Conservation (phyloP, 306 rosid species). For the Glycine tomentella region DNA sequence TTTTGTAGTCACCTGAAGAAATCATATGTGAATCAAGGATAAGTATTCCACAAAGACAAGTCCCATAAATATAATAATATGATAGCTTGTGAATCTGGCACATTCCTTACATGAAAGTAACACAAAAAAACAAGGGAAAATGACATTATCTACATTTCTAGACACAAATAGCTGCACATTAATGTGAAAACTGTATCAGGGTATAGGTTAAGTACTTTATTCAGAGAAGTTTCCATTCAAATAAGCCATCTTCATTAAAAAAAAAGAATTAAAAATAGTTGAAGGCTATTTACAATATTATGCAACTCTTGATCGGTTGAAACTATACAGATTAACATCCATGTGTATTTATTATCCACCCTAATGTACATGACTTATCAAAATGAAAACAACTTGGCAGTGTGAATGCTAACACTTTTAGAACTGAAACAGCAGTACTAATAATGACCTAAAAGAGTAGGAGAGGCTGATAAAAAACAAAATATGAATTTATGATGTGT, state of each 20-base stretch:
- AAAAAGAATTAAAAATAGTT: not conserved
- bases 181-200: slow-evolving; percentile 12
- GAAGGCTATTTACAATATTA: slow-evolving; percentile 30
- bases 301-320: slow-evolving; percentile 11
- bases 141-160: slow-evolving; percentile 7
- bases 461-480: slow-evolving; percentile 35
- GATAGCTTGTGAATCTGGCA: not conserved
- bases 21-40: slow-evolving; percentile 30
- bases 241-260: not conserved
- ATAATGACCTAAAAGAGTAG: slow-evolving; percentile 11
- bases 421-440: slow-evolving; percentile 28
- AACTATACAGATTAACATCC: slow-evolving; percentile 42
- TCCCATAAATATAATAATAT: slow-evolving; percentile 14
- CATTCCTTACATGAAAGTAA: slow-evolving; percentile 4
- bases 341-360: slow-evolving; percentile 14
- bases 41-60: slow-evolving; percentile 5
- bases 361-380: slow-evolving; percentile 9
- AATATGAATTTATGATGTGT: slow-evolving; percentile 1
- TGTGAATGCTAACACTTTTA: slow-evolving; percentile 1
- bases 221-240: slow-evolving; percentile 19
- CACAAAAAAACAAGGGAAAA: slow-evolving; percentile 24
- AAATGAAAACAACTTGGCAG: slow-evolving; percentile 21
- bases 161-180: slow-evolving; percentile 22
- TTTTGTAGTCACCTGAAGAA: slow-evolving; percentile 60
- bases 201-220: slow-evolving; percentile 10